Percentiles rank a stretch among this genome's conserved stretches.
Evolutionary conservation across 2,329 filamentous ascomycete genomes (phyloP).

Genomic region (Penicillium nordicum): DNA sequence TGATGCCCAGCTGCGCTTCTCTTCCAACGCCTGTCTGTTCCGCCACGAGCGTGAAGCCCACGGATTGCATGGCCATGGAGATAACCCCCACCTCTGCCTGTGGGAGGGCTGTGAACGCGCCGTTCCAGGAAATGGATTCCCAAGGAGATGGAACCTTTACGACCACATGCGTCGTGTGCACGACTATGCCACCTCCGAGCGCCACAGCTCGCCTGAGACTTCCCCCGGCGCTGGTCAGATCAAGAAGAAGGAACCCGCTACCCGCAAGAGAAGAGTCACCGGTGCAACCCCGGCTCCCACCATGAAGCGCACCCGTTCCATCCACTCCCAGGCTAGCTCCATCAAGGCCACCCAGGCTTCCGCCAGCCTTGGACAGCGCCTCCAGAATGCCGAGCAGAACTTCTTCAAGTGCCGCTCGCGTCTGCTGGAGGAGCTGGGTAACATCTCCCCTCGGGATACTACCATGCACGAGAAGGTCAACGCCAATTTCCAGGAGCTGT

Average conservation of each 20-base stretch:
- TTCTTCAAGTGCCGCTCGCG: constrained; percentile 42
- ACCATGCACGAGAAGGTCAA: constrained; percentile 45
- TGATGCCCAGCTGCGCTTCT: constrained; percentile 85
- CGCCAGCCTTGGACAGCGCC: constrained; percentile 38
- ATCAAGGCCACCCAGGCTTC: constrained; percentile 34
- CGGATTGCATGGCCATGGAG: constrained; percentile 89
- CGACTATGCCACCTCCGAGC: constrained; percentile 50
- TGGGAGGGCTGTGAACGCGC: constrained; percentile 85
- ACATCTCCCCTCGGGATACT: constrained; percentile 41
- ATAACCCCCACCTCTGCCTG: constrained; percentile 85
- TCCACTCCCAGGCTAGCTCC: constrained; percentile 35
- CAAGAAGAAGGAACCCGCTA: constrained; percentile 41
- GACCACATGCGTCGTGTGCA: constrained; percentile 98
- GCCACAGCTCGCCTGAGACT: constrained; percentile 42
- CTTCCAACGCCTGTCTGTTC: constrained; percentile 89
- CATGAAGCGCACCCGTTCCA: constrained; percentile 44
- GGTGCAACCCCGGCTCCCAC: constrained; percentile 36
- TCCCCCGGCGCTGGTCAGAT: constrained; percentile 31
- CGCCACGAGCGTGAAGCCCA: constrained; percentile 95
- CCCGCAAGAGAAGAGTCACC: constrained; percentile 41
- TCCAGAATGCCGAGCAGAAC: constrained; percentile 42
- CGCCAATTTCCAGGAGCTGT: constrained; percentile 44
- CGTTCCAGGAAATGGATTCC: constrained; percentile 80
- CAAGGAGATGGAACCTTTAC: constrained; percentile 89
- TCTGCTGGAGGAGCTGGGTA: constrained; percentile 39